A percentile compares a stretch with the other conserved stretches of the same genome.
These are phyloP conservation scores for Trichocomaceae sp. DNA, from an alignment of 2,329 filamentous ascomycete species.

Conservation along the genomic window DNA sequence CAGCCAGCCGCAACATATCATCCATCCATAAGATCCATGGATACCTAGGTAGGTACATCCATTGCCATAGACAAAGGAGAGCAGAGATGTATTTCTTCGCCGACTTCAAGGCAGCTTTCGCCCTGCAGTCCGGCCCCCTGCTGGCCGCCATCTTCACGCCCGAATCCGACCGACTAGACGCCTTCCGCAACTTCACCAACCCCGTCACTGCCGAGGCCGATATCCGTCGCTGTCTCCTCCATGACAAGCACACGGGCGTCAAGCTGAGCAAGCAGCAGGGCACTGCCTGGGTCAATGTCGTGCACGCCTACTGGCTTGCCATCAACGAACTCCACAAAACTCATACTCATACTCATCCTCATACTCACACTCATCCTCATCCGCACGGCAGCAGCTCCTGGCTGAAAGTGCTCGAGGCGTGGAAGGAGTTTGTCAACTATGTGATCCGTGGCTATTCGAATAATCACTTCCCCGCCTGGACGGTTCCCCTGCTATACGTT, in stretches of 20 bases:
- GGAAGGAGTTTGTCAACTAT: constrained; percentile 74
- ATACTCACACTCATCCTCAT: too few relatives aligned
- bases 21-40: background rate
- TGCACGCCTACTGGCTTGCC: constrained; percentile 76
- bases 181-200: constrained; percentile 67
- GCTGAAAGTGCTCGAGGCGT: constrained; percentile 76
- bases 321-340: constrained; percentile 64
- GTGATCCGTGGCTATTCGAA: constrained; percentile 77
- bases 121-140: constrained; percentile 59
- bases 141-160: constrained; percentile 72
- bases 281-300: constrained; percentile 81
- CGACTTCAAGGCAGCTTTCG: constrained; percentile 65
- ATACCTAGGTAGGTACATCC: too few relatives aligned
- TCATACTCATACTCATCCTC: constrained; percentile 55
- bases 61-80: too few relatives aligned
- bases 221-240: constrained; percentile 63
- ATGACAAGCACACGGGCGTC: constrained; percentile 49
- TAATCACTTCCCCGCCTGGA: constrained; percentile 76
- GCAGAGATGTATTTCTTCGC: too few relatives aligned
- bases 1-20: constrained; percentile 8
- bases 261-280: constrained; percentile 61
- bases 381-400: too few relatives aligned
- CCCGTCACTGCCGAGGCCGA: constrained; percentile 59
- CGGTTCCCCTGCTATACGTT: constrained; percentile 81
- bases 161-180: constrained; percentile 56